These are phyloP conservation scores for Mycosphaerella sp. DNA, from an alignment of 2,329 filamentous ascomycete genomes.

Conservation along the genomic window DNA sequence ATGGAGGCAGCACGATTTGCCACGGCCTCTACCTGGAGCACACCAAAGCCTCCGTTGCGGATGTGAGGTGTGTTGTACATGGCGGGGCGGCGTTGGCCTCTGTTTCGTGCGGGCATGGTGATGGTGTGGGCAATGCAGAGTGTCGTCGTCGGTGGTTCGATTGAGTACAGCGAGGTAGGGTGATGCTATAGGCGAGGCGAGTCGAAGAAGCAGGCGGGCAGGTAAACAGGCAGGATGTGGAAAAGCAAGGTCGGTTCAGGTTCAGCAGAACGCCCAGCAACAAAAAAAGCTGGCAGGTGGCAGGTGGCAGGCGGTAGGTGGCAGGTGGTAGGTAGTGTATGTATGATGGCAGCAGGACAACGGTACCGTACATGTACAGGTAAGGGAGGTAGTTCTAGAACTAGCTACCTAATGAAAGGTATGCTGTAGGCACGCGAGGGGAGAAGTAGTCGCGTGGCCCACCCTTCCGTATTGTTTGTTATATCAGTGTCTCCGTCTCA, in stretches of 20 bases:
- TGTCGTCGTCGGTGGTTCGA: not conserved
- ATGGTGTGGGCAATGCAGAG: slow-evolving; percentile 2
- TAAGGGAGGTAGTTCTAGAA: too few species aligned
- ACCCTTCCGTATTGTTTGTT: too few species aligned
- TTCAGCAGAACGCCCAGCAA: slow-evolving; percentile 10
- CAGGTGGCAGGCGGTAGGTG: not conserved
- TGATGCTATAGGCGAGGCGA: not conserved
- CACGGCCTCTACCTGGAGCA: slow-evolving; percentile 32
- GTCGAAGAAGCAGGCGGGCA: too few species aligned
- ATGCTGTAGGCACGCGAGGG: too few species aligned
- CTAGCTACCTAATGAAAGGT: too few species aligned
- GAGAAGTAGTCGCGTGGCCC: too few species aligned
- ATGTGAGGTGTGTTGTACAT: slow-evolving; percentile 35
- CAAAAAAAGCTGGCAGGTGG: not conserved
- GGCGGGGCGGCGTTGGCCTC: slow-evolving; percentile 22
- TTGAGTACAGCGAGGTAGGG: not conserved
- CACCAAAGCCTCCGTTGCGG: slow-evolving; percentile 32
- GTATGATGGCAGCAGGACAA: too few species aligned
- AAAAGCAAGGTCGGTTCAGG: not conserved
- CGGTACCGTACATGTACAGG: too few species aligned
- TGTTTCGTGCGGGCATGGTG: slow-evolving; percentile 24
- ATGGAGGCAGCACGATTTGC: slow-evolving; percentile 32
- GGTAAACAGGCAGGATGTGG: too few species aligned
- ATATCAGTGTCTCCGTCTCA: too few species aligned
- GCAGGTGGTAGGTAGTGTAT: not conserved